A percentile compares a stretch with the other conserved stretches of the same genome.
phyloP scores from a whole-genome alignment of 306 rosid genomes.

The Dryas alaskensis region DNA sequence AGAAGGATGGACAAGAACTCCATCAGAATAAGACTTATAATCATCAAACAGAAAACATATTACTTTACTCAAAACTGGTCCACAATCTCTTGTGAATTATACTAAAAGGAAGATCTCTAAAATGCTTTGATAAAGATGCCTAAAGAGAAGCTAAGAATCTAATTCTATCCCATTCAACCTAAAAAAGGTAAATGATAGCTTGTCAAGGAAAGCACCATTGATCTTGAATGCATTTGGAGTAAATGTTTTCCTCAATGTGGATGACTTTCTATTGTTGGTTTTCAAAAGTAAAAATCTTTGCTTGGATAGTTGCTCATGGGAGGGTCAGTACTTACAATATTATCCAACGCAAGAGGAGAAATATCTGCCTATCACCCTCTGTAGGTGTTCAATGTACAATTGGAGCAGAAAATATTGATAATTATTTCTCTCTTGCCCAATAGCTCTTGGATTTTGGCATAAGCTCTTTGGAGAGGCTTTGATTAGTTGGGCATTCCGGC shows the following conservation, averaged over 20 bases:
- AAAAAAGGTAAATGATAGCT: too few species aligned
- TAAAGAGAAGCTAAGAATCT: too few species aligned
- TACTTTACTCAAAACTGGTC: too few species aligned
- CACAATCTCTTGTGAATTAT: too few species aligned
- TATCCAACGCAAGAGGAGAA: not conserved
- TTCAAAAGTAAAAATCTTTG: not conserved
- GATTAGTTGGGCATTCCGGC: not conserved
- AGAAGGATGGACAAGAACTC: too few species aligned
- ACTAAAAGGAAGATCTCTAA: too few species aligned
- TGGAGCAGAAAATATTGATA: not conserved
- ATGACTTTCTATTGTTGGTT: not conserved
- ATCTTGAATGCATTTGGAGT: not conserved
- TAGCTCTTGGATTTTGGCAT: not conserved
- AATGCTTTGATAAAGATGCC: too few species aligned
- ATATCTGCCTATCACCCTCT: not conserved
- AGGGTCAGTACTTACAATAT: not conserved
- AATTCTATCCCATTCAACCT: too few species aligned
- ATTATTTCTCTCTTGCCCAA: not conserved
- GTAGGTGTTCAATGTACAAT: not conserved
- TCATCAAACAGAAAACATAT: too few species aligned
- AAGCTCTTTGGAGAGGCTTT: not conserved
- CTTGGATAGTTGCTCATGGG: not conserved
- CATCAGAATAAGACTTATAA: too few species aligned
- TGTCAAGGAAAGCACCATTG: too few species aligned
- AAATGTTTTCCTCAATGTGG: not conserved